These are phyloP conservation scores for Theileria annulata DNA, from an alignment of 169 alveolate species.

Conservation along the genomic window DNA sequence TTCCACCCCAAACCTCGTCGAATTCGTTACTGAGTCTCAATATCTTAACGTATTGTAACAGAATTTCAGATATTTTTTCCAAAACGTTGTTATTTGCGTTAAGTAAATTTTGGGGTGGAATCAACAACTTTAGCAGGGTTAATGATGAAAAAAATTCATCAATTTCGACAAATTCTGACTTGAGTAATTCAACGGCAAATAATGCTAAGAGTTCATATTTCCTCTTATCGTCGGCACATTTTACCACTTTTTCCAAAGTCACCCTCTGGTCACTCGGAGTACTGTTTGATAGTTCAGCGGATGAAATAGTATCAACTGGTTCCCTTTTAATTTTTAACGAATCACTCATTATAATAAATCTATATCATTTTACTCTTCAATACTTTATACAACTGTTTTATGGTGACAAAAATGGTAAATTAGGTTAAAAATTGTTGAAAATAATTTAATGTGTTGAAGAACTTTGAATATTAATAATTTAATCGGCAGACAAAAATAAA, in stretches of 20 bases:
- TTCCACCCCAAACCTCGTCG: constrained; percentile 33
- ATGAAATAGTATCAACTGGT: not conserved
- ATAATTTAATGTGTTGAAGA: not conserved
- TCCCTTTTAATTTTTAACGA: not conserved
- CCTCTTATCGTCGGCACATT: constrained; percentile 9
- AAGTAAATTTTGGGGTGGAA: not conserved
- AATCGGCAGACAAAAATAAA: not conserved
- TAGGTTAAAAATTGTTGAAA: not conserved
- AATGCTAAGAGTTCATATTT: constrained; percentile 36
- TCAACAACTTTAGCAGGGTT: not conserved
- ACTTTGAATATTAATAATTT: too few species aligned
- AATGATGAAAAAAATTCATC: not conserved
- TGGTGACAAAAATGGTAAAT: not conserved
- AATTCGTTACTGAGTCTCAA: constrained; percentile 9
- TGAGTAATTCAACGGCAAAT: not conserved
- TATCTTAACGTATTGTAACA: constrained; percentile 39
- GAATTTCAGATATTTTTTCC: constrained; percentile 36
- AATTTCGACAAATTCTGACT: not conserved
- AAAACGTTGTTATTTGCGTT: not conserved
- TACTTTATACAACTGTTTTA: not conserved
- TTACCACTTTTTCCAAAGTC: constrained; percentile 36
- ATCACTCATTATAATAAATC: not conserved
- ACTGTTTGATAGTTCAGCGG: not conserved
- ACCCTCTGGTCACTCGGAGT: not conserved
- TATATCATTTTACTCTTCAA: not conserved